Conservation (phyloP, 352 stramenopile species). For the Phytopythium cucurbitacearum region DNA sequence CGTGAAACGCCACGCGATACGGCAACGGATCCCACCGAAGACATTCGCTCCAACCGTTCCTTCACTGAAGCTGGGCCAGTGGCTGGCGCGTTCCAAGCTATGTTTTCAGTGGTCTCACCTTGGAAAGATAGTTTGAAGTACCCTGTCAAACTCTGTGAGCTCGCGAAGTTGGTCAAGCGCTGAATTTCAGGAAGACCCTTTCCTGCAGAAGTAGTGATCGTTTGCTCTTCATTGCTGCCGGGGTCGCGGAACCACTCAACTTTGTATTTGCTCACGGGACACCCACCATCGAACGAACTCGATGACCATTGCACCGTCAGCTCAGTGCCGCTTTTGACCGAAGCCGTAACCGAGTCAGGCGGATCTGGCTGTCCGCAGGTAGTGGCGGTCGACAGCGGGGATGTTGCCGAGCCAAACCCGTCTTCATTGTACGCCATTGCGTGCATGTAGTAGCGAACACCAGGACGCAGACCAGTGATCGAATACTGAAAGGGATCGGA, state of each 20-base stretch:
- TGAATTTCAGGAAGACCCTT: constrained; percentile 71
- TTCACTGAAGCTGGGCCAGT: constrained; percentile 65
- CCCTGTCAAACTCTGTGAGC: constrained; percentile 47
- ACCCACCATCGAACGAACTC: constrained; percentile 23
- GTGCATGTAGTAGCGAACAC: constrained; percentile 68
- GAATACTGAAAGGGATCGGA: constrained; percentile 85
- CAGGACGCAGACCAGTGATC: constrained; percentile 48
- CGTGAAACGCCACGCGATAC: constrained; percentile 41
- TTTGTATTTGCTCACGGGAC: constrained; percentile 61
- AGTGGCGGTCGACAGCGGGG: constrained; percentile 41
- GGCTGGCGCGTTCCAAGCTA: constrained; percentile 58
- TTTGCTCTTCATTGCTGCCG: constrained; percentile 57
- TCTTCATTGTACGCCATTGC: constrained; percentile 81
- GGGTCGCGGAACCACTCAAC: constrained; percentile 72
- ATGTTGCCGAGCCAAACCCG: constrained; percentile 48
- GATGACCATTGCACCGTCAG: constrained; percentile 46
- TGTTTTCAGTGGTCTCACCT: constrained; percentile 60
- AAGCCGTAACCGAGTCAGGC: constrained; percentile 37
- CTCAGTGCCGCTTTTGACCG: constrained; percentile 50
- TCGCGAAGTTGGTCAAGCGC: constrained; percentile 45
- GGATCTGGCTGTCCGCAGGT: constrained; percentile 52
- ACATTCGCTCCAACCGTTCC: constrained; percentile 55
- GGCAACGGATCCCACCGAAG: constrained; percentile 57
- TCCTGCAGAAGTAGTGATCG: constrained; percentile 66
- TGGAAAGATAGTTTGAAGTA: constrained; percentile 66